Base-by-base conservation (phyloP, 441 rosid genomes). In the Sinapis alba region DNA sequence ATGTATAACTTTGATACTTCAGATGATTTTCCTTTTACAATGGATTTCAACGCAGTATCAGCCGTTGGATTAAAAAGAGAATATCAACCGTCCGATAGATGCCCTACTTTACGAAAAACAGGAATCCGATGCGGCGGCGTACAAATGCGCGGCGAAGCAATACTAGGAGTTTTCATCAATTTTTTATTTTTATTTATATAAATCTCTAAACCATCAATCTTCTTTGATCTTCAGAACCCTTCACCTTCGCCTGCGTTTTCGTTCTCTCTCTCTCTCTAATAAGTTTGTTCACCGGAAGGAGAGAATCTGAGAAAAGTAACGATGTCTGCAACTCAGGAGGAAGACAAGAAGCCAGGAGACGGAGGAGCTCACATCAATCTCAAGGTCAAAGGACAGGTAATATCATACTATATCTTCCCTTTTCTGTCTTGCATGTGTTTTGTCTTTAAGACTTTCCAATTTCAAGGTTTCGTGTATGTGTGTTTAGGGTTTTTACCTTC, bases 341-440 rank as follows among this genome's bases (percentile, higher is more conserved):
- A 93, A 77, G 97, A 93, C 69, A 93, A 88, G 87, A 93, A 93
- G 84, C 97, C 97, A 1, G 78, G 73, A 8, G 97, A 91, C 38
- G 87, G 85, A 71, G 60, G 84, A 19, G 89, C 82, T 34, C 98
- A 93, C 84, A 89, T 91, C 79, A 93, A 93, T 65, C 97, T 93
- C 68, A 93, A 93, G 68, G 97, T 93, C 73, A 93, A 93, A 81
- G 96, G 98, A 41, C 97, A 93, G 96, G 97, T 90, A 56, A 51
- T 8, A 43, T 13, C 18, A 47, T 16, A n/a, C n/a, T n/a, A 21
- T 47, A 11, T 16, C 43, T 12, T 72, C 20, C 60, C 5, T 62
- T 16, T 12, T 9, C 16, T 1, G 0, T 19, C 5, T 53, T 9
- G 26, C 4, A 8, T 51, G 26, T 10, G 5, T 28, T 7, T 27